Evolutionary conservation across 2,329 filamentous ascomycete species (phyloP).

Genomic region (Sphaerulina vaccinii): DNA sequence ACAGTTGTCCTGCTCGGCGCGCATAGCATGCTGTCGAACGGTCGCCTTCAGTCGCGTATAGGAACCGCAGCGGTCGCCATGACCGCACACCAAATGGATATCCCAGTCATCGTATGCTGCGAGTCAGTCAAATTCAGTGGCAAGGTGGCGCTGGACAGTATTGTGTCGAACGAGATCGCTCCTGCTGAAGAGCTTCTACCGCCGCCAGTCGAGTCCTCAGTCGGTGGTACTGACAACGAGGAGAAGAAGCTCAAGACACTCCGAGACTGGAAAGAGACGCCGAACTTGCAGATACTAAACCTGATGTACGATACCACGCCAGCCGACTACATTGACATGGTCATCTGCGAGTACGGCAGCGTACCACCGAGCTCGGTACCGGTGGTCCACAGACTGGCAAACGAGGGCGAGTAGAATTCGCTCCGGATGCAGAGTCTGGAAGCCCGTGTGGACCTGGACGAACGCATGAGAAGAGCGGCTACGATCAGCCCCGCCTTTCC

Average conservation of each 20-base stretch:
- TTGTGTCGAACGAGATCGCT: slow-evolving; percentile 91
- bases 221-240: slow-evolving; percentile 30
- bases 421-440: neutral
- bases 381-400: slow-evolving; percentile 59
- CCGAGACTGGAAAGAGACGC: slow-evolving; percentile 57
- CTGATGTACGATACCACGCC: slow-evolving; percentile 92
- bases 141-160: slow-evolving; percentile 83
- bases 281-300: slow-evolving; percentile 63
- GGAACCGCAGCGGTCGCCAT: slow-evolving; percentile 87
- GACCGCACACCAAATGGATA: slow-evolving; percentile 70
- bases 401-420: slow-evolving; percentile 29
- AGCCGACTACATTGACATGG: slow-evolving; percentile 79
- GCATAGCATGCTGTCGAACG: slow-evolving; percentile 94
- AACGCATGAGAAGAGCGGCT: neutral
- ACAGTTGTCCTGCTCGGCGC: slow-evolving; percentile 80
- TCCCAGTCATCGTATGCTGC: slow-evolving; percentile 84
- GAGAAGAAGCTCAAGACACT: slow-evolving; percentile 38
- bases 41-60: slow-evolving; percentile 80
- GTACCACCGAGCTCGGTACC: slow-evolving; percentile 84
- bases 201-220: slow-evolving; percentile 18
- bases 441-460: neutral
- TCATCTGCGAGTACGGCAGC: slow-evolving; percentile 88
- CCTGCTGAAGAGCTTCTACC: slow-evolving; percentile 64
- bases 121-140: slow-evolving; percentile 95
- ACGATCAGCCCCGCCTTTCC: neutral